Conservation (phyloP, 2,329 filamentous ascomycete species). For the Fusarium musae region DNA sequence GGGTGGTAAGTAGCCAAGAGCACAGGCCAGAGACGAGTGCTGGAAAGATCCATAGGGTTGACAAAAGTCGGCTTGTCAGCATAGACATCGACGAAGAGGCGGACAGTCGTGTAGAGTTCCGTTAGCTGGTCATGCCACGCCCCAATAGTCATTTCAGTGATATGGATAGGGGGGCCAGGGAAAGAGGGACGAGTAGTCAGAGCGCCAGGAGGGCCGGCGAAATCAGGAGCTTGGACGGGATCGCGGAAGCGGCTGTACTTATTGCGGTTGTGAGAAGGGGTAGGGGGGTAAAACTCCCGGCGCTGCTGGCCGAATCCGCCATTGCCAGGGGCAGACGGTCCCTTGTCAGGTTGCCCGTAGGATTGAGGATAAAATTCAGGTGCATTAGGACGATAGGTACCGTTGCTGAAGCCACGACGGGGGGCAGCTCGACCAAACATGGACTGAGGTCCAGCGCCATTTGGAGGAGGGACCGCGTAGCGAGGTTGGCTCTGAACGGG, state of each 20-base stretch:
- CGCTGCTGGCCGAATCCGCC: constrained; percentile 39
- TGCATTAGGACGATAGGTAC: constrained; percentile 48
- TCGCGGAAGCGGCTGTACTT: constrained; percentile 49
- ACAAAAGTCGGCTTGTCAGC: constrained; percentile 48
- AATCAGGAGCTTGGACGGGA: constrained; percentile 34
- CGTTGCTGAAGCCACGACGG: constrained; percentile 47
- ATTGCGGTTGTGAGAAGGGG: constrained; percentile 44
- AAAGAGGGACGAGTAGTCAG: constrained; percentile 34
- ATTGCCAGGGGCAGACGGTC: constrained; percentile 22
- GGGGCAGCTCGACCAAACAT: constrained; percentile 38
- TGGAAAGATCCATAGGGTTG: constrained; percentile 43
- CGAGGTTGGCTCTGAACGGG: constrained; percentile 33
- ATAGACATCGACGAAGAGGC: constrained; percentile 51
- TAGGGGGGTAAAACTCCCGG: constrained; percentile 45
- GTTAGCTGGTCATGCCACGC: constrained; percentile 52
- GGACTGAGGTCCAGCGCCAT: constrained; percentile 11
- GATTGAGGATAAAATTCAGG: constrained; percentile 49
- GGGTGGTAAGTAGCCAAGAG: constrained; percentile 53
- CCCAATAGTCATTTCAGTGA: constrained; percentile 49
- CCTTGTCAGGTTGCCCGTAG: constrained; percentile 37
- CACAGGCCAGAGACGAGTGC: constrained; percentile 51
- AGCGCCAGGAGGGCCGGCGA: constrained; percentile 13
- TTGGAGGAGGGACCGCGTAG: constrained; percentile 21
- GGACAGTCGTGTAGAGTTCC: constrained; percentile 52
- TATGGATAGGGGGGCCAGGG: constrained; percentile 48